These are phyloP conservation scores for Venturia oleaginea DNA, from an alignment of 2,329 filamentous ascomycete genomes.

Conservation along the genomic window DNA sequence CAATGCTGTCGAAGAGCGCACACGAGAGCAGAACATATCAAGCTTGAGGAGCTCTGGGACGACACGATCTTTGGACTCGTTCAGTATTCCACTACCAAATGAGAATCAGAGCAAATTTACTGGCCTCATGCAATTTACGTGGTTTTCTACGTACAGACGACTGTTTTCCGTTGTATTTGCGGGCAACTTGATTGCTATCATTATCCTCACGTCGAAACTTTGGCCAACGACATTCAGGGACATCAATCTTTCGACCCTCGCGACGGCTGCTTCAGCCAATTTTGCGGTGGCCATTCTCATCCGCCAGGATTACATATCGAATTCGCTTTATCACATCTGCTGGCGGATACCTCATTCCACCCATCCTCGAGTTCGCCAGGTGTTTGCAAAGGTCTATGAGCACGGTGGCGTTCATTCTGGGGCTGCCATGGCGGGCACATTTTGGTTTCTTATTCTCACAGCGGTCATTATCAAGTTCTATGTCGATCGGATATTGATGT, in stretches of 20 bases:
- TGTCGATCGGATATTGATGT: conserved; percentile 15
- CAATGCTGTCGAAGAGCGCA: not conserved
- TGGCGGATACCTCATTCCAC: conserved; percentile 25
- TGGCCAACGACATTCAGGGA: conserved; percentile 15
- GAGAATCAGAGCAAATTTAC: conserved; percentile 11
- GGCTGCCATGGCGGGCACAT: conserved; percentile 27
- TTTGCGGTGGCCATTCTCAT: conserved; percentile 27
- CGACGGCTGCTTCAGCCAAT: conserved; percentile 27
- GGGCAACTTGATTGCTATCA: conserved; percentile 21
- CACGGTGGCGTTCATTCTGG: conserved; percentile 33
- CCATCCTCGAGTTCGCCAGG: conserved; percentile 27
- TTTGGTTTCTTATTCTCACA: conserved; percentile 37
- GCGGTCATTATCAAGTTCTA: conserved; percentile 24
- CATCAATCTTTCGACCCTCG: conserved; percentile 19
- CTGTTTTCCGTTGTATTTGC: conserved; percentile 22
- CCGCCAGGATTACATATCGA: conserved; percentile 33
- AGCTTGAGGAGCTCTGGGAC: not conserved
- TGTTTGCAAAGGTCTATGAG: conserved; percentile 32
- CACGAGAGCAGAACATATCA: not conserved
- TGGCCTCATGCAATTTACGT: conserved; percentile 11
- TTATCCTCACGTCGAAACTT: conserved; percentile 16
- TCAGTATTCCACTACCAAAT: conserved; percentile 1
- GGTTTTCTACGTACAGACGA: conserved; percentile 23
- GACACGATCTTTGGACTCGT: conserved; percentile 2
- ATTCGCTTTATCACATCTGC: conserved; percentile 27